Evolutionary conservation across 2,329 filamentous ascomycete species (phyloP), one percentile per base, ranked within the genome.

Genomic region (Calonectria pseudoreteaudii): DNA sequence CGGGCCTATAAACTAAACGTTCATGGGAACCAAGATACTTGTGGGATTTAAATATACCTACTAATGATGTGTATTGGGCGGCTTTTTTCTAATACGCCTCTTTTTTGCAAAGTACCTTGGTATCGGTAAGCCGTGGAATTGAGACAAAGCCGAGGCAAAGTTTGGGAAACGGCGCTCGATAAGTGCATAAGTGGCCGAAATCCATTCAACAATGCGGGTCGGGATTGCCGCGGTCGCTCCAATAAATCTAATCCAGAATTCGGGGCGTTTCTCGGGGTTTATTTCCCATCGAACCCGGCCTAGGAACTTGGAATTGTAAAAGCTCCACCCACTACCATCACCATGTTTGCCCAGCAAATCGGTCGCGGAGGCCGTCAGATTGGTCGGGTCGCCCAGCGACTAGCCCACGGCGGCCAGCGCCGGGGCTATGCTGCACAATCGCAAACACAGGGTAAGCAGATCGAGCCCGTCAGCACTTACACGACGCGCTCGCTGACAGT

Each of bases 351-450:
- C 44, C 80, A 77, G 20, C 75, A 78, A 58, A 65, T 81, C 70
- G 72, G 76, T 72, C 82, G 76, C 64, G 75, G 71, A 34, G 76
- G 76, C 64, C 80, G 80, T 36, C 77, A 78, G 47, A 66, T 80
- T 26, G 76, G 77, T 71, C 81, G 81, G 71, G 70, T 74, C 10
- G 75, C 74, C n/a, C 71, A 75, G 71, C 76, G 76, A 41, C 70
- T 79, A 66, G 70, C 68, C 71, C 74, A 68, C n/a, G 26, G 62
- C 30, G 70, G 60, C 20, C 78, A 77, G 62, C 72, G 71, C 70
- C 81, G 81, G 67, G 70, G 76, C 70, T 83, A 83, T 74, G 77
- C 77, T 31, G 69, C 79, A 49, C 78, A 78, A 71, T 79, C 81
- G 82, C 60, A 65, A 65, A 41, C 56, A 26, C 66, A 77, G 80